A percentile compares a stretch with the other conserved stretches of the same genome.
phyloP scores from a whole-genome alignment of 2,329 filamentous ascomycete species.

The Thielaviopsis ethacetica region DNA sequence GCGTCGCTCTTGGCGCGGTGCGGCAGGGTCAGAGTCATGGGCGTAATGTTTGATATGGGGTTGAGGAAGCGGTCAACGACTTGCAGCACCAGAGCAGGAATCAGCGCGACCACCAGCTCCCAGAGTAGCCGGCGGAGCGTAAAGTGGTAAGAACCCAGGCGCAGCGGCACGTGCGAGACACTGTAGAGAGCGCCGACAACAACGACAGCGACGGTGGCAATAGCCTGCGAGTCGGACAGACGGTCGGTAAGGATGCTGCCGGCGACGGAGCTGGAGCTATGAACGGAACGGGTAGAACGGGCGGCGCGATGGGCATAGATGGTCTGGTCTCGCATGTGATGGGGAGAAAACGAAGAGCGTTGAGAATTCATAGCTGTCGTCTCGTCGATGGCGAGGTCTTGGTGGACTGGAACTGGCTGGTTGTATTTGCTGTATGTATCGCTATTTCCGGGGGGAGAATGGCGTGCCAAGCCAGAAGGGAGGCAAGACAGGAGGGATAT shows the following conservation, averaged over 20 bases:
- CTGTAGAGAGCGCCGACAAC: conserved; percentile 1
- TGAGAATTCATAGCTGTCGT: conserved; percentile 9
- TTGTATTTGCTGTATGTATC: no score
- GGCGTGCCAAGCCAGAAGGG: neutral
- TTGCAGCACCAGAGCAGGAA: conserved; percentile 5
- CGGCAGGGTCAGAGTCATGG: conserved; percentile 8
- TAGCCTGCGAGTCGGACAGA: neutral
- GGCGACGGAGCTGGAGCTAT: neutral
- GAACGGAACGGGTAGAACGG: neutral
- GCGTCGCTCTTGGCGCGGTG: conserved; percentile 9
- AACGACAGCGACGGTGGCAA: neutral
- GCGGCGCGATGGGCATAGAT: conserved; percentile 3
- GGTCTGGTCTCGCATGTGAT: conserved; percentile 11
- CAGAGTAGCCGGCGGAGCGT: conserved; percentile 6
- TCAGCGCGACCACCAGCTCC: conserved; percentile 5
- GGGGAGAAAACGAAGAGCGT: conserved; percentile 8
- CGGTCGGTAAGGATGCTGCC: neutral
- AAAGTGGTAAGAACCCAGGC: conserved; percentile 3
- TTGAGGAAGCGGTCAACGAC: conserved; percentile 9
- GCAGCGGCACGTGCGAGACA: conserved; percentile 1
- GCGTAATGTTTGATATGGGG: conserved; percentile 2
- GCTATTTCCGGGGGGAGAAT: neutral
- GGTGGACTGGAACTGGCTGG: no score
- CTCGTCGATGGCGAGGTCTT: neutral
- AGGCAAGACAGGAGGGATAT: neutral